Evolutionary conservation across 768 basidiomycete genomes (phyloP).

Genomic region (Roridomyces roridus): DNA sequence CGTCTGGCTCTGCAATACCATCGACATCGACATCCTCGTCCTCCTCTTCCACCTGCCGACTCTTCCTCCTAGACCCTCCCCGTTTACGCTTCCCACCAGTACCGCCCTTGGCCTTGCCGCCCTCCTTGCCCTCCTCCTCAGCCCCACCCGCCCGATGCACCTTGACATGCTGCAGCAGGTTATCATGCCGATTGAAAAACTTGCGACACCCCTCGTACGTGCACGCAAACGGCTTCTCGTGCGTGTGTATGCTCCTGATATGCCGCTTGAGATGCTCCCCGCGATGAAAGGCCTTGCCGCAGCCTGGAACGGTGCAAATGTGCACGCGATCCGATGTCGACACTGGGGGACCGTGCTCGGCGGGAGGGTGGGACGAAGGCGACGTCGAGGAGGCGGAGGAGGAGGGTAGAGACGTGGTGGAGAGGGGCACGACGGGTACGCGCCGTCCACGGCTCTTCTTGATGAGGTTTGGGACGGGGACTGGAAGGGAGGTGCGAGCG

Average conservation of each 20-base stretch:
- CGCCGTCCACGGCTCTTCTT: conserved; percentile 83
- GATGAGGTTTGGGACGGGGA: conserved; percentile 78
- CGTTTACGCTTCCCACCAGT: too few relatives aligned
- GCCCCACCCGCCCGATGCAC: too few relatives aligned
- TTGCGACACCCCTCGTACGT: too few relatives aligned
- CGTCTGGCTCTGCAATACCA: too few relatives aligned
- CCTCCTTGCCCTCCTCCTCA: not conserved
- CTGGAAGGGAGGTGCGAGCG: conserved; percentile 45
- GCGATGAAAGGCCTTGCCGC: conserved; percentile 77
- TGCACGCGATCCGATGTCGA: conserved; percentile 46
- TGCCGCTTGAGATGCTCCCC: conserved; percentile 81
- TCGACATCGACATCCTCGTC: too few relatives aligned
- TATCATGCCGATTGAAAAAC: conserved; percentile 14
- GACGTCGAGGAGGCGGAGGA: not conserved
- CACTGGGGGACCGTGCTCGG: conserved; percentile 7
- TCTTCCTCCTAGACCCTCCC: too few relatives aligned
- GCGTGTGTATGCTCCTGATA: conserved; percentile 75
- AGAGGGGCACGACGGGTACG: conserved; percentile 51
- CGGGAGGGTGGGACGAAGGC: not conserved
- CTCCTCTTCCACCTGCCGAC: not conserved
- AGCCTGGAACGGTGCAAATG: conserved; percentile 70
- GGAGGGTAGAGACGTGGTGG: not conserved
- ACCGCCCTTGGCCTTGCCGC: not conserved
- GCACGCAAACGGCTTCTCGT: conserved; percentile 58
- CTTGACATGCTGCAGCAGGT: too few relatives aligned